Percentiles rank a stretch among this genome's conserved stretches.
Evolutionary conservation across 495 filamentous ascomycete species (phyloP).

Genomic region (Daldinia grandis): DNA sequence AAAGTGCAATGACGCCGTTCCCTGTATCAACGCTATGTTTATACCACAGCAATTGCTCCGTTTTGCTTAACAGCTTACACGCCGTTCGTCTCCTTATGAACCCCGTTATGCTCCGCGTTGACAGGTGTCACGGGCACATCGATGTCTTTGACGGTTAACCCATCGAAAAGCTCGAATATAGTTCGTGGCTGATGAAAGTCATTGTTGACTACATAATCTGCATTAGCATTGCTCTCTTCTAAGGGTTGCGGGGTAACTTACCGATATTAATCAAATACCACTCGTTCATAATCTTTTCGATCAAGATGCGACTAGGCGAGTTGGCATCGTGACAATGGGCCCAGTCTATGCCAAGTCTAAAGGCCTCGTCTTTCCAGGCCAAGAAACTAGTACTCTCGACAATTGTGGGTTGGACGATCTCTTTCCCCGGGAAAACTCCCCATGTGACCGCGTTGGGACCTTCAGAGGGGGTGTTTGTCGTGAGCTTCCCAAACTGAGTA

Average conservation of each 20-base stretch:
- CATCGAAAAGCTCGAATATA: slow-evolving; percentile 88
- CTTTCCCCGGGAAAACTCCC: slow-evolving; percentile 98
- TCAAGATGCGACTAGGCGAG: slow-evolving; percentile 82
- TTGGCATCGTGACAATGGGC: slow-evolving; percentile 82
- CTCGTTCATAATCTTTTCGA: slow-evolving; percentile 82
- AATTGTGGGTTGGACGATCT: slow-evolving; percentile 99
- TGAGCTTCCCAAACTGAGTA: slow-evolving; percentile 78
- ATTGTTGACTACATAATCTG: slow-evolving; percentile 76
- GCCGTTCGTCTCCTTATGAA: slow-evolving; percentile 32
- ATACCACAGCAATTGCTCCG: slow-evolving; percentile 19
- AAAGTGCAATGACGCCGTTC: slow-evolving; percentile 46
- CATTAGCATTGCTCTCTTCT: slow-evolving; percentile 19
- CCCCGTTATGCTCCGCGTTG: slow-evolving; percentile 31
- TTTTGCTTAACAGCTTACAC: slow-evolving; percentile 16
- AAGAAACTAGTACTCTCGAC: slow-evolving; percentile 98
- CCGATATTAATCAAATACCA: slow-evolving; percentile 98
- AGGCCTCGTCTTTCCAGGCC: slow-evolving; percentile 99
- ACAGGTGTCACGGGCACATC: slow-evolving; percentile 51
- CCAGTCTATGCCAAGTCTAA: slow-evolving; percentile 91
- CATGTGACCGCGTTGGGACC: slow-evolving; percentile 97
- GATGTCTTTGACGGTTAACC: slow-evolving; percentile 71
- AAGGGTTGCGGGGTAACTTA: slow-evolving; percentile 54
- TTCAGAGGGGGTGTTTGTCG: slow-evolving; percentile 83
- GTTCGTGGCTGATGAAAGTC: slow-evolving; percentile 83
- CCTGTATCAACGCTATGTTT: slow-evolving; percentile 23